These are phyloP conservation scores for Hirschfeldia incana DNA, from an alignment of 345 rosid genomes.

Conservation along the genomic window DNA sequence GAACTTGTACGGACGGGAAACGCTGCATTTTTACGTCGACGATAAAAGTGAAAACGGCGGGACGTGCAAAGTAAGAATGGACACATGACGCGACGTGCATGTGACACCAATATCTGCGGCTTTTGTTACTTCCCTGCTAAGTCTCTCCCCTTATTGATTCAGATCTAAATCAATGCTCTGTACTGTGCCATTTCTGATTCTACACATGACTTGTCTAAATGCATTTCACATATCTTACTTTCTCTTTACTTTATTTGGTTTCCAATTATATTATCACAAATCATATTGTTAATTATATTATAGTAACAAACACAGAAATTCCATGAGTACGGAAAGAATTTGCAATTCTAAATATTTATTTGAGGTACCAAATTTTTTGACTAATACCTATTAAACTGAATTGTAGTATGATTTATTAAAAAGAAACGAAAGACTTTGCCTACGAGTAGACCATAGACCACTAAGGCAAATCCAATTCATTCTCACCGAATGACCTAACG, in stretches of 20 bases:
- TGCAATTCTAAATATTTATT: background rate
- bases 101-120: conserved; percentile 30
- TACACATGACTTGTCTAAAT: conserved; percentile 38
- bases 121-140: conserved; percentile 27
- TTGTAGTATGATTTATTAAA: background rate
- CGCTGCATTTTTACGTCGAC: conserved; percentile 10
- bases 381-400: background rate
- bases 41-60: conserved; percentile 32
- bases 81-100: conserved; percentile 39
- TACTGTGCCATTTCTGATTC: conserved; percentile 21
- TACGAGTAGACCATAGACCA: conserved; percentile 25
- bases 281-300: background rate
- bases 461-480: conserved; percentile 35
- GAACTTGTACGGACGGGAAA: conserved; percentile 30
- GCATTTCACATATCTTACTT: conserved; percentile 9
- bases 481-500: conserved; percentile 25
- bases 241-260: background rate
- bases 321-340: background rate
- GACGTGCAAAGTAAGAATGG: conserved; percentile 19
- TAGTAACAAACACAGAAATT: background rate
- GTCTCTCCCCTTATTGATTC: conserved; percentile 16
- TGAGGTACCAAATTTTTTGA: background rate
- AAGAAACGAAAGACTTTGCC: background rate
- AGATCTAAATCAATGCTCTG: conserved; percentile 36
- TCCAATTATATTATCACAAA: conserved; percentile 1